Conservation (phyloP, 352 stramenopile species). For the Globisporangium splendens region DNA sequence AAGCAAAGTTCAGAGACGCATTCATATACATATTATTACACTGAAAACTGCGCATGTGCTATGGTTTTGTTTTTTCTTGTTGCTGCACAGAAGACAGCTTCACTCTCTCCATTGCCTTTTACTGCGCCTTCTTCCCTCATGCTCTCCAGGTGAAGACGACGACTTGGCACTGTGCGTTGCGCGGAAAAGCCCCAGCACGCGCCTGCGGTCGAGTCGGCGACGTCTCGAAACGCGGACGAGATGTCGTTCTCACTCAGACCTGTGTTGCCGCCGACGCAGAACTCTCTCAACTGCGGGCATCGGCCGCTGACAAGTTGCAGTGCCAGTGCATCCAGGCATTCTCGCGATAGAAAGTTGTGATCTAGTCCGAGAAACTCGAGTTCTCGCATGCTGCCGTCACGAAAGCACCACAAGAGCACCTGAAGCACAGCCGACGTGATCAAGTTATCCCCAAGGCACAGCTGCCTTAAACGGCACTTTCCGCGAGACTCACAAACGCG, state of each 20-base stretch:
- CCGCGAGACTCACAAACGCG: conserved; percentile 4
- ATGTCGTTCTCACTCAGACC: conserved; percentile 9
- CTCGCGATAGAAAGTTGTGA: conserved; percentile 23
- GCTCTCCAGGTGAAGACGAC: not conserved
- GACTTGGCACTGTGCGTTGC: not conserved
- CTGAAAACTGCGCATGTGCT: not conserved
- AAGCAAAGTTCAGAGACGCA: too few relatives aligned
- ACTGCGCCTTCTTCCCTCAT: not conserved
- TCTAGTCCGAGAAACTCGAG: conserved; percentile 23
- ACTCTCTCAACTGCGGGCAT: conserved; percentile 18
- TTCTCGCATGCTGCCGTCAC: conserved; percentile 4
- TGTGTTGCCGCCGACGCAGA: conserved; percentile 25
- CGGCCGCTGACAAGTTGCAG: conserved; percentile 7
- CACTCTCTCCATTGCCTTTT: not conserved
- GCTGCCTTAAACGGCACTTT: conserved; percentile 9
- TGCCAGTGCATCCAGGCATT: conserved; percentile 16
- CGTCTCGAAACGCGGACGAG: conserved; percentile 15
- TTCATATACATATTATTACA: too few relatives aligned
- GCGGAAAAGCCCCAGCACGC: conserved; percentile 17
- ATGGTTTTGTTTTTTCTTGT: too few relatives aligned
- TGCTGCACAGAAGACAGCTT: not conserved
- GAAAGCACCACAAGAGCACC: conserved; percentile 13
- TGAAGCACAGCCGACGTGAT: conserved; percentile 11
- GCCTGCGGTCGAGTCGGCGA: conserved; percentile 16
- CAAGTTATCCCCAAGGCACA: conserved; percentile 26